Evolutionary conservation across 1,284 basidiomycete species (phyloP).

Genomic region (Blastosporella zonata): DNA sequence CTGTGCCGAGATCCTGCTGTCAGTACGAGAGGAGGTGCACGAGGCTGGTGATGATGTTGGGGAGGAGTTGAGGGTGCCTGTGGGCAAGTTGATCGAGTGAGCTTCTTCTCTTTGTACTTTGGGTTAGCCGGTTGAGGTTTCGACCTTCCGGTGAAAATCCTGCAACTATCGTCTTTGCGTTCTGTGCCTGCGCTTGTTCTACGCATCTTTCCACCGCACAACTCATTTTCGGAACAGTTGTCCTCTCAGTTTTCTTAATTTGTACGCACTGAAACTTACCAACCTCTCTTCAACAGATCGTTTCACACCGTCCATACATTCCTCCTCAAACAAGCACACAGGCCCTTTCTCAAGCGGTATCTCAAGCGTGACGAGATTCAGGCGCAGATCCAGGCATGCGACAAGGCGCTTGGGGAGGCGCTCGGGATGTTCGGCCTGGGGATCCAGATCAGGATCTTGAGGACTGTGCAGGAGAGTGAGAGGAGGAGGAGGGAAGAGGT

Average conservation of each 20-base stretch:
- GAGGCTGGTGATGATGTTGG: constrained; percentile 36
- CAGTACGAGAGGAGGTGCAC: constrained; percentile 40
- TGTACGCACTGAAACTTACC: background rate
- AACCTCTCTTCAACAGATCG: constrained; percentile 26
- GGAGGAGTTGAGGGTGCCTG: constrained; percentile 32
- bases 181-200: too few species aligned
- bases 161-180: too few species aligned
- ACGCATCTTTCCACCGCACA: too few species aligned
- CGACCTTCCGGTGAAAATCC: too few species aligned
- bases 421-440: constrained; percentile 55
- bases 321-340: constrained; percentile 55
- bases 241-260: background rate
- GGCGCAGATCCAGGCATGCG: constrained; percentile 50
- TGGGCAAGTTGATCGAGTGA: constrained; percentile 47
- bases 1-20: constrained; percentile 43
- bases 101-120: constrained; percentile 23
- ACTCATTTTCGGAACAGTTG: too few species aligned
- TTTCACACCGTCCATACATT: constrained; percentile 49
- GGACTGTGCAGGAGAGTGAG: constrained; percentile 46
- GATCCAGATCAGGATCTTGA: constrained; percentile 56
- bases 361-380: constrained; percentile 72
- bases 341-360: constrained; percentile 78
- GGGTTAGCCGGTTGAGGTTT: too few species aligned
- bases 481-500: constrained; percentile 30
- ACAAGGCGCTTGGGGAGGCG: constrained; percentile 50